Conservation (phyloP, 306 rosid species). For the Prosopis cineraria region DNA sequence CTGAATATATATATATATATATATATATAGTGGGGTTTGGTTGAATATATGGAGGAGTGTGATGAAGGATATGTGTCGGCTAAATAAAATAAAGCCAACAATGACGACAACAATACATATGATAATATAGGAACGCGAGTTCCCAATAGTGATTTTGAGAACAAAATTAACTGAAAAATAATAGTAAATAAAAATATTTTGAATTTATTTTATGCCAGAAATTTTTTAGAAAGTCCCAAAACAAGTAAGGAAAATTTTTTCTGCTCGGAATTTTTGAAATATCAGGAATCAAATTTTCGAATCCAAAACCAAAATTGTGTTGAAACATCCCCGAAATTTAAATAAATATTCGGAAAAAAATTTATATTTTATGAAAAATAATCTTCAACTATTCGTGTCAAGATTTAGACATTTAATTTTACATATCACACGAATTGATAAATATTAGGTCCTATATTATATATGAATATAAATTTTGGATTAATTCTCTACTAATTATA, state of each 20-base stretch:
- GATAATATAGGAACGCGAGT: slow-evolving; percentile 36
- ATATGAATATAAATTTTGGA: not conserved
- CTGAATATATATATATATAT: not conserved
- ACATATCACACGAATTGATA: too few species aligned
- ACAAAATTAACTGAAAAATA: not conserved
- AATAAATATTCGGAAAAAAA: too few species aligned
- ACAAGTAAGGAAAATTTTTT: too few species aligned
- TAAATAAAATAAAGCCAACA: slow-evolving; percentile 24
- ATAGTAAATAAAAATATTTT: not conserved
- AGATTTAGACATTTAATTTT: too few species aligned
- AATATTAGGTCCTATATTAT: not conserved
- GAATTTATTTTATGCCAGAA: too few species aligned
- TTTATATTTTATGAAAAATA: too few species aligned
- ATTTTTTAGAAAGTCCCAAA: not conserved
- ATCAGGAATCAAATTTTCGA: not conserved
- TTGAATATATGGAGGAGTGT: slow-evolving; percentile 32
- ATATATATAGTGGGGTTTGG: not conserved
- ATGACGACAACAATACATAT: slow-evolving; percentile 31
- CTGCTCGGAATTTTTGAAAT: not conserved
- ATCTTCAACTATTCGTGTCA: too few species aligned
- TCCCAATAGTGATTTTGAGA: not conserved
- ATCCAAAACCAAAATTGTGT: too few species aligned
- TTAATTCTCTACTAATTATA: not conserved
- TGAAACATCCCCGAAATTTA: not conserved
- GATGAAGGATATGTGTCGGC: slow-evolving; percentile 34